Evolutionary conservation across 2,329 filamentous ascomycete species (phyloP).

Genomic region (Lithohypha guttulata): DNA sequence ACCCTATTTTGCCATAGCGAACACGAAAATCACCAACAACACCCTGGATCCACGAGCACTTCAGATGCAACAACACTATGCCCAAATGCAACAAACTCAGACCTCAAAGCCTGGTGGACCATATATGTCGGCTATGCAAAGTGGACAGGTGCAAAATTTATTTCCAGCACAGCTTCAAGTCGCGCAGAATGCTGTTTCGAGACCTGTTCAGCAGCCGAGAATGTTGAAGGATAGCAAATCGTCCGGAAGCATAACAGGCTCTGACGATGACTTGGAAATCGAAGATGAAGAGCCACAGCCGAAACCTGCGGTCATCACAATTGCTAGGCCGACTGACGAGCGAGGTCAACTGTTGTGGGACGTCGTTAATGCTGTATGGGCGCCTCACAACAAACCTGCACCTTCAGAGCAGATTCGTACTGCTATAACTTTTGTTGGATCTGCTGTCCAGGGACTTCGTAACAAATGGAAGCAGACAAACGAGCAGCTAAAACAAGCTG

Average conservation of each 20-base stretch:
- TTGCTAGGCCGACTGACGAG: constrained; percentile 43
- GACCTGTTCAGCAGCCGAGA: constrained; percentile 22
- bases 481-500: constrained; percentile 46
- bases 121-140: constrained; percentile 24
- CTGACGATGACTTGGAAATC: constrained; percentile 38
- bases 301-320: constrained; percentile 43
- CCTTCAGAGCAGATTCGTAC: constrained; percentile 43
- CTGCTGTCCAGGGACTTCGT: constrained; percentile 48
- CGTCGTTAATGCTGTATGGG: constrained; percentile 51
- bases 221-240: constrained; percentile 18
- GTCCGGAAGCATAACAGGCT: constrained; percentile 26
- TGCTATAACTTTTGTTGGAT: constrained; percentile 47
- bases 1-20: constrained; percentile 5
- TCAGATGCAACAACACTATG: constrained; percentile 17
- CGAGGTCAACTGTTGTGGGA: constrained; percentile 43
- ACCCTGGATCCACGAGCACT: constrained; percentile 16
- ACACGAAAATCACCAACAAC: not conserved
- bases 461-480: constrained; percentile 52
- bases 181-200: constrained; percentile 27
- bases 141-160: not conserved
- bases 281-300: constrained; percentile 44
- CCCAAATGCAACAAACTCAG: constrained; percentile 13
- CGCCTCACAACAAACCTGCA: constrained; percentile 40
- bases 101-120: constrained; percentile 24
- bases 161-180: constrained; percentile 21